Base-by-base conservation (phyloP, 2,329 filamentous ascomycete species). In the Lasiodiplodia citricola region DNA sequence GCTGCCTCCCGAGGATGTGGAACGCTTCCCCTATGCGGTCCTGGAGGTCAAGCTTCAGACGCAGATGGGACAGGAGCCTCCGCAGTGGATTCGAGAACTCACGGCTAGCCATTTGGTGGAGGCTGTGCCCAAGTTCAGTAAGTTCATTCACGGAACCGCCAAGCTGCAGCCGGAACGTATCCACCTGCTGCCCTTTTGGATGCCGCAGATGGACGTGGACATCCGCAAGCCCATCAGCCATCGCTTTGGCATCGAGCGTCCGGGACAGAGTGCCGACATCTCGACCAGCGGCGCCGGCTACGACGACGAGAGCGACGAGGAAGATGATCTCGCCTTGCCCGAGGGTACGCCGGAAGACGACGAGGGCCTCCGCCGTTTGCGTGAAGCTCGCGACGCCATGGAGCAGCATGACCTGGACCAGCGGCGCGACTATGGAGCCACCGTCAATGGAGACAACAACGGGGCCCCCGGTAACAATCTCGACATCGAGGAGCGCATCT, bases 51-150 rank as follows among this genome's bases (percentile, higher is more conserved):
- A 99, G 84, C 87, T 99, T 23, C 96, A 99, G 82, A 99, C 96
- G 0, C 95, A 97, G 80, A 90, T 92, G 68, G 96, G 96, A 50
- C 94, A 97, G 79, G 94, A 97, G 77, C 93, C 96, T 16, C 96
- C 96, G 0, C 92, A 96, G 77, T 99, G 96, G 96, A 95, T 99
- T 74, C 91, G 94, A 25, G 93, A 98, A 77, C 87, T 99, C 64
- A 97, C 94, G 55, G 87, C 93, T 14, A 97, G 94, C 71, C 96
- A 99, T 82, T 86, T 99, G 18, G 96, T 99, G 2, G 96, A 99
- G 82, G 94, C 96, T n/a, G 94, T 99, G 2, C 96, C 96, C 71
- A 99, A 99, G 78, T 99, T 98, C 81, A 97, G 94, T 76, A 99
- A 99, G 82, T 99, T 98, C 80, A 98, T 99, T 69, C 96, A 99